Evolutionary conservation across 164 flowering plant genomes (phyloP).

Genomic region (Cinnamomum chago): DNA sequence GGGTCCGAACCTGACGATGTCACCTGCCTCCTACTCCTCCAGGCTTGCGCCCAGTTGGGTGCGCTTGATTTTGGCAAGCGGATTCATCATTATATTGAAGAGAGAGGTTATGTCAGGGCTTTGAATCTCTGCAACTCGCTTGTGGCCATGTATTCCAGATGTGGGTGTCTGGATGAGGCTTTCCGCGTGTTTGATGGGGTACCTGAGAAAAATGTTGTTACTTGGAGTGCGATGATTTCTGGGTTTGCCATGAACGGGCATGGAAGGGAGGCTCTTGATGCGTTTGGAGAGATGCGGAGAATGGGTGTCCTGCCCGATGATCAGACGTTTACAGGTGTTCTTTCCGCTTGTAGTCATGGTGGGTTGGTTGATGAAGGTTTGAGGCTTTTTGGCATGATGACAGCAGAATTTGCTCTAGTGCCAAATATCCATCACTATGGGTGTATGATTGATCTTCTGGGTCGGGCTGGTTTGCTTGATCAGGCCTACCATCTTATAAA

Average conservation of each 20-base stretch:
- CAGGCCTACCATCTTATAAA: slow-evolving; percentile 21
- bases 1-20: slow-evolving; percentile 60
- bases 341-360: slow-evolving; percentile 70
- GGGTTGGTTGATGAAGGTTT: slow-evolving; percentile 64
- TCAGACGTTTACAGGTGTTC: slow-evolving; percentile 62
- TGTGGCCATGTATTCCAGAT: slow-evolving; percentile 65
- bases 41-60: slow-evolving; percentile 58
- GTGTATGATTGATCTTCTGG: slow-evolving; percentile 33
- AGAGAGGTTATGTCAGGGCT: slow-evolving; percentile 33
- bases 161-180: slow-evolving; percentile 65
- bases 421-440: slow-evolving; percentile 79
- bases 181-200: slow-evolving; percentile 39
- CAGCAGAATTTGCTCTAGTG: slow-evolving; percentile 35
- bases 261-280: slow-evolving; percentile 56
- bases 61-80: slow-evolving; percentile 59
- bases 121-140: slow-evolving; percentile 62
- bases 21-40: slow-evolving; percentile 61
- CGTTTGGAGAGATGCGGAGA: slow-evolving; percentile 50
- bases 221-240: slow-evolving; percentile 75
- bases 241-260: slow-evolving; percentile 71
- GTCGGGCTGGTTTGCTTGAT: slow-evolving; percentile 25
- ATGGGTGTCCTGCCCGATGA: slow-evolving; percentile 52
- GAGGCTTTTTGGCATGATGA: slow-evolving; percentile 48
- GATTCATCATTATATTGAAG: slow-evolving; percentile 42
- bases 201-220: slow-evolving; percentile 43